A percentile compares a stretch with the other conserved stretches of the same genome.
Evolutionary conservation across 345 rosid species (phyloP).

Genomic region (Erodium maritimum): DNA sequence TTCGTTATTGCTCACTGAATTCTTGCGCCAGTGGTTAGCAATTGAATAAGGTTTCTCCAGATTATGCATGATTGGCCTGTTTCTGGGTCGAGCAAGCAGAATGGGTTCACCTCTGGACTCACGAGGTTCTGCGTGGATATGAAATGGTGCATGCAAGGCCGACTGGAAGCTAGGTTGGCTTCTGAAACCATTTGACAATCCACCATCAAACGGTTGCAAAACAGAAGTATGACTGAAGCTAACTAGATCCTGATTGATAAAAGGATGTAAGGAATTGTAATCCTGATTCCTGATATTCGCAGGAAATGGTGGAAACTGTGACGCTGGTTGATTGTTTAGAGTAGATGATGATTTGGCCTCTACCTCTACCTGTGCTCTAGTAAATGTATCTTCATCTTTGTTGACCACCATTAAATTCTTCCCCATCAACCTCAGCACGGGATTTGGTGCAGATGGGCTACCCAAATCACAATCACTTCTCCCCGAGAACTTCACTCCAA

Average conservation of each 20-base stretch:
- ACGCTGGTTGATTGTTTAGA: constrained; percentile 15
- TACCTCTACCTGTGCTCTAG: constrained; percentile 17
- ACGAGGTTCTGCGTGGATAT: constrained; percentile 14
- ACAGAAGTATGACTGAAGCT: not conserved
- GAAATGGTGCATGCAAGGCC: not conserved
- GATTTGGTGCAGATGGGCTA: constrained; percentile 63
- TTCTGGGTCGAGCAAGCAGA: not conserved
- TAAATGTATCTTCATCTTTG: constrained; percentile 49
- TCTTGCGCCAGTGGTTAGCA: constrained; percentile 10
- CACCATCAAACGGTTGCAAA: not conserved
- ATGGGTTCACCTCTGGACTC: not conserved
- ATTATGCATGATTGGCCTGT: constrained; percentile 7
- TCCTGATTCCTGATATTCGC: not conserved
- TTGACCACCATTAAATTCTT: constrained; percentile 89
- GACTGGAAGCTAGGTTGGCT: not conserved
- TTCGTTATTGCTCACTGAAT: constrained; percentile 21
- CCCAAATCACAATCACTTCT: constrained; percentile 38
- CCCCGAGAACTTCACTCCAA: no score
- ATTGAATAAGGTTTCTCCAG: constrained; percentile 8
- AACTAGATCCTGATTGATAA: not conserved
- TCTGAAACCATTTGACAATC: not conserved
- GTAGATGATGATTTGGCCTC: constrained; percentile 20
- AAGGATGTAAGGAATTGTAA: not conserved
- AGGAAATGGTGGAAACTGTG: constrained; percentile 27
- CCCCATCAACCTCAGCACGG: constrained; percentile 89